A percentile compares a stretch with the other conserved stretches of the same genome.
phyloP scores from a whole-genome alignment of 257 asterid species.

The Solanum tacnaense region DNA sequence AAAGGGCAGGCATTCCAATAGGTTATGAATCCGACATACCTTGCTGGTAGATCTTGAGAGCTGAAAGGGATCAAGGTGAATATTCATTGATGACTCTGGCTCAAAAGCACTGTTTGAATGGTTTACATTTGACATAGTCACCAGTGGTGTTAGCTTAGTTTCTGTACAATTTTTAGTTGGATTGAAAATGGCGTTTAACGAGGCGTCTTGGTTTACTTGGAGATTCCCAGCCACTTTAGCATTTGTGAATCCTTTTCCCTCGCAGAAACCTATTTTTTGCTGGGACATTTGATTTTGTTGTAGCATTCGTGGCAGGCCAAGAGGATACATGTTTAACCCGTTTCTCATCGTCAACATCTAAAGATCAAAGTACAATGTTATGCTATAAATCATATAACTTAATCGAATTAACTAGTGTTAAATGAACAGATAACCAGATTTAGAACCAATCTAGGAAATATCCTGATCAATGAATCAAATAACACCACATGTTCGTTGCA shows the following conservation, averaged over 20 bases:
- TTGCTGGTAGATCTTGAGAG: conserved; percentile 9
- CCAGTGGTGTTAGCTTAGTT: conserved; percentile 7
- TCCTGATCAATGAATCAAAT: neutral
- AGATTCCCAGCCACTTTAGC: conserved; percentile 11
- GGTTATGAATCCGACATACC: conserved; percentile 7
- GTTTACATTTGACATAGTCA: conserved; percentile 16
- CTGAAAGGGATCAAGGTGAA: conserved; percentile 24
- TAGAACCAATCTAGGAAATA: neutral
- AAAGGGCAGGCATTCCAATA: neutral
- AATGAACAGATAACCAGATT: neutral
- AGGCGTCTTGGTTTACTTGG: conserved; percentile 13
- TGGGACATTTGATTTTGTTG: conserved; percentile 20
- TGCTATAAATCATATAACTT: neutral
- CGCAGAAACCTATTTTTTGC: conserved; percentile 16
- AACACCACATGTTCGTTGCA: too few relatives aligned
- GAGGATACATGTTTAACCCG: conserved; percentile 53
- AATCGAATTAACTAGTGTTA: neutral
- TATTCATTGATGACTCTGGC: conserved; percentile 16
- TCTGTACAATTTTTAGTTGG: conserved; percentile 2
- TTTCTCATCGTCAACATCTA: conserved; percentile 71
- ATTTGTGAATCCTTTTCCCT: conserved; percentile 17
- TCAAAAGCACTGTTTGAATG: conserved; percentile 14
- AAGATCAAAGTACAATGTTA: neutral
- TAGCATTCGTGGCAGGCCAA: conserved; percentile 34
- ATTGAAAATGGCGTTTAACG: conserved; percentile 9